Evolutionary conservation across 2,329 filamentous ascomycete genomes (phyloP).

Genomic region (Fusarium drepaniforme): DNA sequence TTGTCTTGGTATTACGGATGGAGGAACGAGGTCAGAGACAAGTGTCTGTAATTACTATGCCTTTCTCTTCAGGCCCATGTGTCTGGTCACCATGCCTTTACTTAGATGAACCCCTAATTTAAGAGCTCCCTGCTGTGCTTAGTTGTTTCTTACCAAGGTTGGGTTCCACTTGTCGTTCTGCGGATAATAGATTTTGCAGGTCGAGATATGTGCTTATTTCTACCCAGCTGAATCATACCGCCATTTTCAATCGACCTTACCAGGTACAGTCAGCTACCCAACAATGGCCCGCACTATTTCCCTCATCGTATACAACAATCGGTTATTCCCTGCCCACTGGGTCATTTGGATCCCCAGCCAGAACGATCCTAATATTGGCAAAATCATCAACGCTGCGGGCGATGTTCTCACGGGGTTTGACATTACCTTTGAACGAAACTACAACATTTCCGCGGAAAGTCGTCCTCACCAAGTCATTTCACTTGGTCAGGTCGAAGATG

Average conservation of each 20-base stretch:
- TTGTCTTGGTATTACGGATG: too few relatives aligned
- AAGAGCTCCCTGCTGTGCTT: neutral
- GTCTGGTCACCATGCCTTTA: too few relatives aligned
- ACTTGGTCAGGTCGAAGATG: neutral
- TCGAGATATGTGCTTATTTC: neutral
- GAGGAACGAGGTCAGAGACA: too few relatives aligned
- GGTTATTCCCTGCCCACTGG: slow-evolving; percentile 16
- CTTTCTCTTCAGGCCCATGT: too few relatives aligned
- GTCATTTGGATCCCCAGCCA: slow-evolving; percentile 10
- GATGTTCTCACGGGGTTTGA: slow-evolving; percentile 2
- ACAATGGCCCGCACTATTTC: neutral
- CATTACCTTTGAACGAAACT: slow-evolving; percentile 14
- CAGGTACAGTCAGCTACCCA: neutral
- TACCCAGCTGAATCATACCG: neutral
- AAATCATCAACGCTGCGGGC: slow-evolving; percentile 3
- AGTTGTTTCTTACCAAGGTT: neutral
- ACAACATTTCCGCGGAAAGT: neutral
- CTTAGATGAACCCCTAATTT: too few relatives aligned
- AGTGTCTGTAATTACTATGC: too few relatives aligned
- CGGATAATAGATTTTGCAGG: neutral
- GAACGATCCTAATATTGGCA: neutral
- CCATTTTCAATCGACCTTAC: neutral
- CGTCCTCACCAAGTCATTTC: neutral
- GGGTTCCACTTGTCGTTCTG: neutral
- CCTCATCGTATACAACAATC: slow-evolving; percentile 12